Base-by-base conservation (phyloP, 495 filamentous ascomycete genomes). In the Hypoxylon lienhwacheense region DNA sequence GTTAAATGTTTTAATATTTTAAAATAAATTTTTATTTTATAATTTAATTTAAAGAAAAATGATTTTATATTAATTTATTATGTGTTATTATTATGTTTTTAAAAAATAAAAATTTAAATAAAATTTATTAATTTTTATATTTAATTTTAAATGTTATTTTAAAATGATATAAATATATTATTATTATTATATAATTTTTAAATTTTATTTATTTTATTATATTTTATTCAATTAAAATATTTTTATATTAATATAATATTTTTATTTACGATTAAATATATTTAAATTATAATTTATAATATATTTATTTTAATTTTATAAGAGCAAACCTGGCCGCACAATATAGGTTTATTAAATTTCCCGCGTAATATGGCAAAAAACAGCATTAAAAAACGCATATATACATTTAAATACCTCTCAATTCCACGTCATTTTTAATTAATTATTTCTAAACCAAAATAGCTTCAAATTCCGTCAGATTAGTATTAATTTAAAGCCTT, bases 81-180 rank as follows among this genome's bases (percentile, higher is more conserved):
- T 32, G 2, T 20, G 19, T 32, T 45, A 5, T 15, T n/a, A 43
- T 28, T 25, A 28, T 40, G 26, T 43, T 25, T 28, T 43, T 43
- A 43, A 45, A 32, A 33, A 11, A 45, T 33, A 7, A 32, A 32
- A 16, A 32, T 32, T 32, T 45, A 19, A 45, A 32, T 45, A 19
- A 4, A 33, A 45, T 32, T 20, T 19, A 20, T 32, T 32, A 45
- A 45, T 8, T 20, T 32, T 32, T 45, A 5, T 15, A 45, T 32
- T 32, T 43, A 8, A 28, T 43, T 43, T 43, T 43, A 5, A 28
- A 26, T 10, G 29, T 43, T 28, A 43, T 26, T 25, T 25, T 28
- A 14, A 43, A 43, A 28, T 43, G 29, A 43, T n/a, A n/a, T n/a
- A 16, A 28, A 43, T 28, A 32, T 32, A 32, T 32, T 45, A 45